Conservation (phyloP, 73 alveolate species). For the Blepharisma stoltei region DNA sequence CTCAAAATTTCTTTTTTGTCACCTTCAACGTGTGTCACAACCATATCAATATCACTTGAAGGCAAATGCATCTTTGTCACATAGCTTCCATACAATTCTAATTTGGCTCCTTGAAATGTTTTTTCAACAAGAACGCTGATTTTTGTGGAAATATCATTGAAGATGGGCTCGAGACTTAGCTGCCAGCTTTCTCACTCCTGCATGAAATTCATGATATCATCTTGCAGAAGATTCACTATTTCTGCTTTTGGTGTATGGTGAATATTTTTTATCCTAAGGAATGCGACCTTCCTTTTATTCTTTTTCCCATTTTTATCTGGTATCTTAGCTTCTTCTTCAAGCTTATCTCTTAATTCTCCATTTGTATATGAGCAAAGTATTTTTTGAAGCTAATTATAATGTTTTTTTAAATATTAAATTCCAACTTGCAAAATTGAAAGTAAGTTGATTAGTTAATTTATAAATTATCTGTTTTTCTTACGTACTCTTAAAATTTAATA, state of each 20-base stretch:
- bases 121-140: conserved; percentile 33
- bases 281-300: not conserved
- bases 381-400: no score
- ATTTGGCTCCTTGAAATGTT: conserved; percentile 30
- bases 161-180: conserved; percentile 29
- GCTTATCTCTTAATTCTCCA: not conserved
- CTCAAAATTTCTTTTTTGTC: conserved; percentile 23
- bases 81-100: conserved; percentile 70
- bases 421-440: no score
- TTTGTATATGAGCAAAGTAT: no score
- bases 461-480: no score
- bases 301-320: not conserved
- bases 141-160: conserved; percentile 36
- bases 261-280: not conserved
- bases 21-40: conserved; percentile 40
- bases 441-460: no score
- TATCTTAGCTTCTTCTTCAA: not conserved
- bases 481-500: no score
- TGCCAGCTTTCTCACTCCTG: conserved; percentile 42
- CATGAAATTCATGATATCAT: conserved; percentile 40
- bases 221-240: not conserved
- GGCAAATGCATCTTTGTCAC: conserved; percentile 83
- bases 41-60: conserved; percentile 79
- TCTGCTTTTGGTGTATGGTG: not conserved
- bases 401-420: no score